Evolutionary conservation across 1,284 basidiomycete genomes (phyloP), one percentile per base, ranked within the genome.

Genomic region (Tylopilus sp.): DNA sequence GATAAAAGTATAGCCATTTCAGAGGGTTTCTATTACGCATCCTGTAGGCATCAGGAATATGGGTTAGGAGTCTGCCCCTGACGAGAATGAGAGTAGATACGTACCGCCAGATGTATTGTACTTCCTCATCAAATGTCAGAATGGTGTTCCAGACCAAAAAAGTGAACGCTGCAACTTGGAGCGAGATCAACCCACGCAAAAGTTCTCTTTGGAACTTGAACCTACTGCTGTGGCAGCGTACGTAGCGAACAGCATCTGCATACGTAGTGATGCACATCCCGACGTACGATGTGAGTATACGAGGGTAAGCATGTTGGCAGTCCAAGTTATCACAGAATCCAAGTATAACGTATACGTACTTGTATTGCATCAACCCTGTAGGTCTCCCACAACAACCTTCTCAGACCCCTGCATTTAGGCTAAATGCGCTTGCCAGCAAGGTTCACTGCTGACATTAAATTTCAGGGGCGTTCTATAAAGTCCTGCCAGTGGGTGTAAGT

Each of bases 1-100:
- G 62, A 53, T 67, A 69, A 19, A 76, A 55, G 24, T 73, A 73
- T 0, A 51, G 8, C 73, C 74, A 76, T 52, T 76, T 76, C 32
- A 65, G 63, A 6, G 33, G 63, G 15, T 47, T 73, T 24, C 13
- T 62, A 8, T 66, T 66, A 33, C 18, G 63, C 74, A 74, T 76
- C 7, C 72, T 72, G 38, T 15, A 38, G 55, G 49, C 26, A 22
- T 36, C 36, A n/a, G 39, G 18, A 44, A 36, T 6, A 24, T 24
- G 32, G 8, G 19, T 68, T 56, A 57, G 44, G 26, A 49, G 44
- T 19, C 19, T 18, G 15, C n/a, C 22, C 22, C n/a, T 24, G 19
- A 41, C 4, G 15, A 47, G 6, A 24, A 58, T 1, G 5, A 19
- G 32, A 57, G 13, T 16, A 4, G 22, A 26, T 36, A 61, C 72